Conservation (phyloP, 23 red algal genomes). For the Gracilaria vermiculophylla region DNA sequence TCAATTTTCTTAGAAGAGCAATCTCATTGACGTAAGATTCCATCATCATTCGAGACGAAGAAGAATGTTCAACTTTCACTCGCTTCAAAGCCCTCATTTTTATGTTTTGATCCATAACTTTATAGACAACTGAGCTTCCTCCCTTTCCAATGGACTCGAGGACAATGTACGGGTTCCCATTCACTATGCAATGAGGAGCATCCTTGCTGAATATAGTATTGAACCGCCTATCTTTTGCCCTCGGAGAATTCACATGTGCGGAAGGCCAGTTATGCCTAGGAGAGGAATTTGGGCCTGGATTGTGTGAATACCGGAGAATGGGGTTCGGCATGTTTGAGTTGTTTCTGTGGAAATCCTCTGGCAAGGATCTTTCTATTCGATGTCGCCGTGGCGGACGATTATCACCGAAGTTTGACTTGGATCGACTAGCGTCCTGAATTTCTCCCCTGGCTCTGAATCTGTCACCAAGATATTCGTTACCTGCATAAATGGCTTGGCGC, state of each 20-base stretch:
- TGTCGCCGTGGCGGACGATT: slow-evolving; percentile 7
- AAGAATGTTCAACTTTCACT: slow-evolving; percentile 67
- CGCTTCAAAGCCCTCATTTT: slow-evolving; percentile 88
- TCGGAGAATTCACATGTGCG: neutral
- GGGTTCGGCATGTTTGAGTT: neutral
- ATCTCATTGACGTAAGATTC: slow-evolving; percentile 93
- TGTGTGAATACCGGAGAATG: neutral
- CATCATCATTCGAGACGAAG: slow-evolving; percentile 35
- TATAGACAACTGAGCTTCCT: slow-evolving; percentile 94
- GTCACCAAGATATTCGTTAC: slow-evolving; percentile 8
- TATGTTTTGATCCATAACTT: slow-evolving; percentile 74
- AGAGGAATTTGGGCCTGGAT: neutral
- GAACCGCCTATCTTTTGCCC: neutral
- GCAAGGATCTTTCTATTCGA: neutral
- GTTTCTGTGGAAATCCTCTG: slow-evolving; percentile 10
- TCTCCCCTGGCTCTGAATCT: neutral
- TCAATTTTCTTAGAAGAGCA: slow-evolving; percentile 62
- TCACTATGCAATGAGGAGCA: slow-evolving; percentile 46
- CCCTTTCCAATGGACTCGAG: slow-evolving; percentile 86
- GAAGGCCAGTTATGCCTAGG: neutral
- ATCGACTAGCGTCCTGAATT: neutral
- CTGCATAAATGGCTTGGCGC: neutral
- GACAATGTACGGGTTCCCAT: slow-evolving; percentile 66
- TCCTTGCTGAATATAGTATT: neutral
- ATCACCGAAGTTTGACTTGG: neutral